Percentiles rank a stretch among this genome's conserved stretches.
Evolutionary conservation across 805 yeast genomes (phyloP).

Genomic region (Maudiozyma saulgeensis): DNA sequence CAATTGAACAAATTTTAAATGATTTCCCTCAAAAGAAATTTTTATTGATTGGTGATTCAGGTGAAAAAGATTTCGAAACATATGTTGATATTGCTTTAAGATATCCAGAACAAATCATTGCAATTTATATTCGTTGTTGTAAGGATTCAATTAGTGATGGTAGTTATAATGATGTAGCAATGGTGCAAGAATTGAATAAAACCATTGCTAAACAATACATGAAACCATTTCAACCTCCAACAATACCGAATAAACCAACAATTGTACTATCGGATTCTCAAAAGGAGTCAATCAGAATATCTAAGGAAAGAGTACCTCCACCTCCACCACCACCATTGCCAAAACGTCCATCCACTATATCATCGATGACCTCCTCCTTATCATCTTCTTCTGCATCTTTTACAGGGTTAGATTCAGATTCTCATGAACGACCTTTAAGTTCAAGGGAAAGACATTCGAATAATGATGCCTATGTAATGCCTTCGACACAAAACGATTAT

Average conservation of each 20-base stretch:
- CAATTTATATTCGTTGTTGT: constrained; percentile 75
- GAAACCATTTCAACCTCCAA: constrained; percentile 13
- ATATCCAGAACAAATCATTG: constrained; percentile 56
- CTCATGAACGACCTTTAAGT: background rate
- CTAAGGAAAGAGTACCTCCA: background rate
- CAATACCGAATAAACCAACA: constrained; percentile 12
- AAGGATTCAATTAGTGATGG: constrained; percentile 53
- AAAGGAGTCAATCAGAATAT: background rate
- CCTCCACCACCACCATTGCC: constrained; percentile 3
- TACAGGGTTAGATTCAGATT: no score
- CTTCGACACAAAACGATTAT: constrained; percentile 25
- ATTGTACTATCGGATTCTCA: constrained; percentile 15
- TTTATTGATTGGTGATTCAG: constrained; percentile 87
- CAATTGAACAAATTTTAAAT: constrained; percentile 49
- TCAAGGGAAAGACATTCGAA: background rate
- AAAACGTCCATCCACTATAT: background rate
- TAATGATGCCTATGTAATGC: constrained; percentile 10
- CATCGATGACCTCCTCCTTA: no score
- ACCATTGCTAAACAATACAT: constrained; percentile 11
- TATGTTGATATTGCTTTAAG: constrained; percentile 58
- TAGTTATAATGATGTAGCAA: constrained; percentile 28
- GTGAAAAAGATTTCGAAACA: constrained; percentile 91
- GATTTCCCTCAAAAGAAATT: constrained; percentile 77
- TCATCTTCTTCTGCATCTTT: no score
- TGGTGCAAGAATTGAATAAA: constrained; percentile 25